phyloP scores from a whole-genome alignment of 2,329 filamentous ascomycete genomes.

The Sclerotinia borealis region DNA sequence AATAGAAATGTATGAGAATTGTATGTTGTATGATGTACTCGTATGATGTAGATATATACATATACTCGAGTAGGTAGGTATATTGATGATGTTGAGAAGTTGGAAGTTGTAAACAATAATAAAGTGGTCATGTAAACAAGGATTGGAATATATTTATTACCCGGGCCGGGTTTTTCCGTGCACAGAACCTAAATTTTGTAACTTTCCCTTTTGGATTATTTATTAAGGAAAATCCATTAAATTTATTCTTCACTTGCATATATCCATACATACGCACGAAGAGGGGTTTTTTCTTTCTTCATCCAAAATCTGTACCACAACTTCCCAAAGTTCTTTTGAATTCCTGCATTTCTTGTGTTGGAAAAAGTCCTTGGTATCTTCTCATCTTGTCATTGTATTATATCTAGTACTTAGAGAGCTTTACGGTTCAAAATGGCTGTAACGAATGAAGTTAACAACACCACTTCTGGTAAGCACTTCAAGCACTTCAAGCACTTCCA shows the following conservation, averaged over 20 bases:
- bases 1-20: not conserved
- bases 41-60: not conserved
- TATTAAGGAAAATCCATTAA: not conserved
- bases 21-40: not conserved
- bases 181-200: not conserved
- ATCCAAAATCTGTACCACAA: constrained; percentile 1
- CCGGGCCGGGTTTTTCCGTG: constrained; percentile 7
- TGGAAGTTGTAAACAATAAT: too few species aligned
- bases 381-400: constrained; percentile 8
- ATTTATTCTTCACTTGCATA: constrained; percentile 5
- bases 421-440: constrained; percentile 23
- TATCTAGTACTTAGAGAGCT: constrained; percentile 5
- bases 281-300: not conserved
- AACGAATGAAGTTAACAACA: constrained; percentile 27
- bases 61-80: too few species aligned
- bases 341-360: not conserved
- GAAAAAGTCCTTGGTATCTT: not conserved
- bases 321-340: not conserved
- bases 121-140: too few species aligned
- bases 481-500: not conserved
- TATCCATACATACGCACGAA: not conserved
- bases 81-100: too few species aligned
- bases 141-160: too few species aligned
- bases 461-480: constrained; percentile 25
- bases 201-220: constrained; percentile 5